Percentiles rank a stretch among this genome's conserved stretches.
phyloP scores from a whole-genome alignment of 208 protist species.

The Trypanosoma platydactyli region DNA sequence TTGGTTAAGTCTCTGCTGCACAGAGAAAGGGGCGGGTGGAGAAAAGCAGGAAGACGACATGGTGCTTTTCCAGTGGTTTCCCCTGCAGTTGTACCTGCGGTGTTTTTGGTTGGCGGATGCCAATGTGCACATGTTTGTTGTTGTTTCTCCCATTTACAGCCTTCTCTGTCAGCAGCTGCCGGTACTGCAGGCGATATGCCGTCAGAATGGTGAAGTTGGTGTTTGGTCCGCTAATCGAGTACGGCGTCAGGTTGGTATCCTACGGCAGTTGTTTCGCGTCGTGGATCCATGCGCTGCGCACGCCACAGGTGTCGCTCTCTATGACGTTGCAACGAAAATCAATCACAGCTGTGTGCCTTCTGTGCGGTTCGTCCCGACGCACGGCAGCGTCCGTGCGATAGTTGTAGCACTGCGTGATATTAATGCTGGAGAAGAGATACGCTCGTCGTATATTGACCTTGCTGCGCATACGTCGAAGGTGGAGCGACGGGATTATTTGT shows the following conservation, averaged over 20 bases:
- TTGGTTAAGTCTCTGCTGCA: constrained; percentile 40
- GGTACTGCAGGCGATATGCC: constrained; percentile 7
- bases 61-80: constrained; percentile 17
- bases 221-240: not conserved
- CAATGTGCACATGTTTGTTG: constrained; percentile 56
- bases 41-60: not conserved
- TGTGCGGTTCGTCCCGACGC: constrained; percentile 44
- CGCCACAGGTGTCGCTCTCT: constrained; percentile 49
- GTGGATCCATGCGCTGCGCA: constrained; percentile 20
- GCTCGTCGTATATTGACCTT: constrained; percentile 50
- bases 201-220: constrained; percentile 1
- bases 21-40: not conserved
- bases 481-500: constrained; percentile 28
- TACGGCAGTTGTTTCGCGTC: constrained; percentile 8
- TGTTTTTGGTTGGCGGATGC: constrained; percentile 50
- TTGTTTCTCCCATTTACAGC: constrained; percentile 44
- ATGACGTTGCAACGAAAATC: constrained; percentile 44
- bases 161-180: constrained; percentile 31
- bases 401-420: constrained; percentile 43
- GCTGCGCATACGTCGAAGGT: constrained; percentile 19
- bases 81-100: constrained; percentile 46
- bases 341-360: constrained; percentile 63
- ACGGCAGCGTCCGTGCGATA: constrained; percentile 30
- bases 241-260: constrained; percentile 5
- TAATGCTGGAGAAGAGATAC: constrained; percentile 34